Evolutionary conservation across 1,284 basidiomycete genomes (phyloP).

Genomic region (Coniferiporia sulphurascens): DNA sequence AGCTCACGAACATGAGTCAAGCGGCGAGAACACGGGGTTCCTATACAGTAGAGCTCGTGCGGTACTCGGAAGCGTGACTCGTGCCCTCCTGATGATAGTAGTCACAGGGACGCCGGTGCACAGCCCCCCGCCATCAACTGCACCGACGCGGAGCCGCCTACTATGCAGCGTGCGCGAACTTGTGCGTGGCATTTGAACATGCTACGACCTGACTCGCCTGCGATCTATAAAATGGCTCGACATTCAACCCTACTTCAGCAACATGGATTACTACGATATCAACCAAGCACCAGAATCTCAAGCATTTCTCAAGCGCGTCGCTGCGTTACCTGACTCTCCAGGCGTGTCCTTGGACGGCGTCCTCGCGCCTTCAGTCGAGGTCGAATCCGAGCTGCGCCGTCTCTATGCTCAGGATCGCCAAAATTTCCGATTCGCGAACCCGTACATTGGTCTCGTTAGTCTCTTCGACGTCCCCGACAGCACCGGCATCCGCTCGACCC

Average conservation of each 20-base stretch:
- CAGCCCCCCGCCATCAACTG: constrained; percentile 1
- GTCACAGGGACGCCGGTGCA: background rate
- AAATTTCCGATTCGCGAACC: constrained; percentile 39
- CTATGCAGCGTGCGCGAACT: background rate
- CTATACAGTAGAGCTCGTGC: constrained; percentile 33
- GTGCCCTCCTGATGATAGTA: constrained; percentile 71
- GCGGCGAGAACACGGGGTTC: no score
- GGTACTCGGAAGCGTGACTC: constrained; percentile 69
- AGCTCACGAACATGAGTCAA: no score
- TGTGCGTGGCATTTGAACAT: background rate
- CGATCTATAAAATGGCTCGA: background rate
- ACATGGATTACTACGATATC: constrained; percentile 2
- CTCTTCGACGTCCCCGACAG: constrained; percentile 44
- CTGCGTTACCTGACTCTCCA: constrained; percentile 33
- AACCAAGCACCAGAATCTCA: constrained; percentile 30
- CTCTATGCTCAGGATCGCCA: constrained; percentile 48
- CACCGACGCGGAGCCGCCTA: background rate
- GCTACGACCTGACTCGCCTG: background rate
- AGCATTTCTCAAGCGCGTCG: constrained; percentile 38
- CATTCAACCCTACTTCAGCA: background rate
- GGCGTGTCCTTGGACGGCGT: constrained; percentile 37
- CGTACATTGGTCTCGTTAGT: constrained; percentile 51
- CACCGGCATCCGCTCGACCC: constrained; percentile 36
- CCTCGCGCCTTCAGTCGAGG: constrained; percentile 47
- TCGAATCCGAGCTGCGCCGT: constrained; percentile 48